Evolutionary conservation across 2,329 filamentous ascomycete species (phyloP).

Genomic region (Cryphonectria parasitica): DNA sequence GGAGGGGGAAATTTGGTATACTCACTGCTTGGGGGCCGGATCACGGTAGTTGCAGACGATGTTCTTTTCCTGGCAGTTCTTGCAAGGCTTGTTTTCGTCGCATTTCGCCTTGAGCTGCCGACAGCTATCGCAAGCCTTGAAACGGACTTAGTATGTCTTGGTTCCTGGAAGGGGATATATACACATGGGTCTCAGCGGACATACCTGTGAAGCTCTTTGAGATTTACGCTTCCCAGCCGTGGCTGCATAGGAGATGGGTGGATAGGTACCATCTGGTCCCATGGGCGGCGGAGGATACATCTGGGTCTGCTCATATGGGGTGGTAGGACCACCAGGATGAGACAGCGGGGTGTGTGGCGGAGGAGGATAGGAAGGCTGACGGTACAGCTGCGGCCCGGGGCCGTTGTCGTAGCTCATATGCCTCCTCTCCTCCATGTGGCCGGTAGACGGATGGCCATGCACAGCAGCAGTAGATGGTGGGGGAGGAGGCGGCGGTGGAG

Average conservation of each 20-base stretch:
- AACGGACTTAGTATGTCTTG: neutral
- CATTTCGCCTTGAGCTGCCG: conserved; percentile 88
- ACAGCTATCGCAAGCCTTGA: conserved; percentile 87
- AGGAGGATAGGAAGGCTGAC: conserved; percentile 47
- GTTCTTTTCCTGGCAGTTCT: conserved; percentile 86
- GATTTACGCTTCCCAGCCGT: conserved; percentile 62
- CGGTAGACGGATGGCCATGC: conserved; percentile 36
- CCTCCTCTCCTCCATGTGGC: conserved; percentile 52
- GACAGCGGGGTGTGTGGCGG: conserved; percentile 44
- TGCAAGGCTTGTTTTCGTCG: conserved; percentile 82
- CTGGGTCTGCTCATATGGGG: conserved; percentile 39
- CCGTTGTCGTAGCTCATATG: conserved; percentile 59
- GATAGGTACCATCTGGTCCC: conserved; percentile 45
- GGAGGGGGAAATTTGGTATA: too few relatives aligned
- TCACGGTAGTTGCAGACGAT: conserved; percentile 87
- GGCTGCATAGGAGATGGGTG: conserved; percentile 46
- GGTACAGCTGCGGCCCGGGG: conserved; percentile 48
- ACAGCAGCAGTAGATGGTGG: conserved; percentile 21
- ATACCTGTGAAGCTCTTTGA: conserved; percentile 67
- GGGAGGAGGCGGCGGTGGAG: conserved; percentile 25
- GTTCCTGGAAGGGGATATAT: conserved; percentile 4
- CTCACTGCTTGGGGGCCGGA: conserved; percentile 87
- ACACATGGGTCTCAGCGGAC: conserved; percentile 18
- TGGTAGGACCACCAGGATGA: conserved; percentile 36
- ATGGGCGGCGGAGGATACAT: conserved; percentile 35